Conservation (phyloP, 495 filamentous ascomycete species). For the Hyaloscypha variabilis region DNA sequence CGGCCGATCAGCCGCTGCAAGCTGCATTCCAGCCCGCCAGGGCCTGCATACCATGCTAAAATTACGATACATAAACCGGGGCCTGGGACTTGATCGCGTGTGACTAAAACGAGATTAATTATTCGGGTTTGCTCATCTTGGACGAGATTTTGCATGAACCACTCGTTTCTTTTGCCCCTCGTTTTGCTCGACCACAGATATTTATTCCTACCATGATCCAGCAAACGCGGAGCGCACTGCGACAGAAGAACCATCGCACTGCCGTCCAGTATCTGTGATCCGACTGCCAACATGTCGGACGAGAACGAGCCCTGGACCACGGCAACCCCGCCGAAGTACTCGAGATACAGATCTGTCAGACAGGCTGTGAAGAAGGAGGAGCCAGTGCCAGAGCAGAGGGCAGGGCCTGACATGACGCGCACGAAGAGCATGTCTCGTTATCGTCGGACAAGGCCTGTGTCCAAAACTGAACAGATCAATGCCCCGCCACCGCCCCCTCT, state of each 20-base stretch:
- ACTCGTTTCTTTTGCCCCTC: neutral
- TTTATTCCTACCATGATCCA: constrained; percentile 11
- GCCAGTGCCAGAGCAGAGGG: constrained; percentile 7
- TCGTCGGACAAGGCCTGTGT: constrained; percentile 39
- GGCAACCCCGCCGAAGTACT: constrained; percentile 19
- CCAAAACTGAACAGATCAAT: neutral
- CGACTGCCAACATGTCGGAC: constrained; percentile 21
- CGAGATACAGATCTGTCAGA: constrained; percentile 30
- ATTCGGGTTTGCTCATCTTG: neutral
- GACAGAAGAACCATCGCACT: constrained; percentile 10
- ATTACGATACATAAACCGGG: neutral
- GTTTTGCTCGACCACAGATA: neutral
- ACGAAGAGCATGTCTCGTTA: constrained; percentile 63
- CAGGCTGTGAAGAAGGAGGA: constrained; percentile 12
- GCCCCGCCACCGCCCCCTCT: constrained; percentile 15
- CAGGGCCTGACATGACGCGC: neutral
- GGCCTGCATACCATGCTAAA: neutral
- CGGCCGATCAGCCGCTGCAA: neutral
- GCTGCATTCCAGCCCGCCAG: neutral
- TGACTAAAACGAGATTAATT: neutral
- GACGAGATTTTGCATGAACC: neutral
- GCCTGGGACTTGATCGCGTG: neutral
- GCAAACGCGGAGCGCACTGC: constrained; percentile 2
- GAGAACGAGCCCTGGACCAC: constrained; percentile 12
- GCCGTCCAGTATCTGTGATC: constrained; percentile 19